Percentiles rank a stretch among this genome's conserved stretches.
Conservation (phyloP, 176 grass and related monocot species). For the barley (Hordeum vulgare) region MorexV3_pseudomolecules_assembly NC_058518.1:76201-76700, state of each 20-base stretch:
- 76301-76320: too few species aligned
- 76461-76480: background rate
- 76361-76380: background rate
- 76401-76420: conserved; percentile 65
- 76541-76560: background rate
- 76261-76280: too few species aligned
- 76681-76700: background rate
- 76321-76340: too few species aligned
- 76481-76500: too few species aligned
- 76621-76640: too few species aligned
- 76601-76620: background rate
- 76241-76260: too few species aligned
- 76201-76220: too few species aligned
- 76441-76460: background rate
- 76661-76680: background rate
- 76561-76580: background rate
- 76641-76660: too few species aligned
- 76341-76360: too few species aligned
- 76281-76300: too few species aligned
- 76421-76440: background rate
- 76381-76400: conserved; percentile 59
- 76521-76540: background rate
- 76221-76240: too few species aligned
- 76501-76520: conserved; percentile 19
- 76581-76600: conserved; percentile 13